phyloP scores from a whole-genome alignment of 2,329 filamentous ascomycete genomes.

The Fragosphaeria purpurea region DNA sequence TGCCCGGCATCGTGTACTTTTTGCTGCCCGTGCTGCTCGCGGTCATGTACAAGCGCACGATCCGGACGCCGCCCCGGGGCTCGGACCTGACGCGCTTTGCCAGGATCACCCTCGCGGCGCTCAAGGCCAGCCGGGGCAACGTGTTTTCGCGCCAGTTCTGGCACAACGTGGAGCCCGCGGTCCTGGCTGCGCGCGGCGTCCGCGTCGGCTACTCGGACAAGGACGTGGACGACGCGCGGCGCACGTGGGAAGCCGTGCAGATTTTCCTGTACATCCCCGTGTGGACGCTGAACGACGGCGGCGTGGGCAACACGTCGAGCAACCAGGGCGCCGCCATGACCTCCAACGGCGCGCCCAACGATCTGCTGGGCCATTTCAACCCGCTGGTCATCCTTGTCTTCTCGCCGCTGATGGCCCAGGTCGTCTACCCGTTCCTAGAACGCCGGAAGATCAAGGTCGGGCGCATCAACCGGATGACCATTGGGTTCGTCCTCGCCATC shows the following conservation, averaged over 20 bases:
- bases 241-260: constrained; percentile 32
- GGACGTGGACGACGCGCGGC: constrained; percentile 57
- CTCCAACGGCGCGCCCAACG: constrained; percentile 60
- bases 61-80: constrained; percentile 48
- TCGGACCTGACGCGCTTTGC: constrained; percentile 54
- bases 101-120: constrained; percentile 42
- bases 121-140: constrained; percentile 42
- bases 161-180: constrained; percentile 47
- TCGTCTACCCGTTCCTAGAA: constrained; percentile 59
- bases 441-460: constrained; percentile 55
- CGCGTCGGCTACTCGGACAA: constrained; percentile 56
- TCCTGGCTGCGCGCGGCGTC: constrained; percentile 31
- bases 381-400: constrained; percentile 67
- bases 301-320: constrained; percentile 25
- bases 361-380: constrained; percentile 66
- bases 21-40: constrained; percentile 48
- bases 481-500: constrained; percentile 57
- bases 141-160: constrained; percentile 46
- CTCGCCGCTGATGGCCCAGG: constrained; percentile 59
- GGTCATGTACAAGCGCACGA: constrained; percentile 46
- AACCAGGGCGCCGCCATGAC: constrained; percentile 30
- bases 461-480: constrained; percentile 65
- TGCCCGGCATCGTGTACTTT: constrained; percentile 43
- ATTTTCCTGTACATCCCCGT: constrained; percentile 32
- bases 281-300: constrained; percentile 29